A percentile compares a stretch with the other conserved stretches of the same genome.
phyloP scores from a whole-genome alignment of 2,329 filamentous ascomycete species.

The Passalora sequoiae region DNA sequence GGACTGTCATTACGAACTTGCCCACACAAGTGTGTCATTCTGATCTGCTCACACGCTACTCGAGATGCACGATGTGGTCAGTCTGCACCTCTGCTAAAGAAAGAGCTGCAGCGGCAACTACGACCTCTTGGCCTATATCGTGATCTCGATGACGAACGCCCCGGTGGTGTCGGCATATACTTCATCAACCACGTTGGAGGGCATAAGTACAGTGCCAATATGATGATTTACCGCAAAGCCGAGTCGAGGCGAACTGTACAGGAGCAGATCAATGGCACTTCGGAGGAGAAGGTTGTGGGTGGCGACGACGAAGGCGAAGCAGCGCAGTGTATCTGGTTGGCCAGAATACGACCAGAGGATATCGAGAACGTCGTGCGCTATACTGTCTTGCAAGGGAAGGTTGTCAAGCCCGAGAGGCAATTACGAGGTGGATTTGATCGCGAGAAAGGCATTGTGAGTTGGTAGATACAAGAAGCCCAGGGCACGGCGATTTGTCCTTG shows the following conservation, averaged over 20 bases:
- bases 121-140: conserved; percentile 78
- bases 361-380: conserved; percentile 88
- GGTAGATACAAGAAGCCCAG: conserved; percentile 50
- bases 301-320: conserved; percentile 48
- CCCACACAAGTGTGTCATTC: conserved; percentile 78
- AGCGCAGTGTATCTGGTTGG: conserved; percentile 88
- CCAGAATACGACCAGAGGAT: conserved; percentile 76
- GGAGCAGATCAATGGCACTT: conserved; percentile 21
- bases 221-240: conserved; percentile 77
- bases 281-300: conserved; percentile 38
- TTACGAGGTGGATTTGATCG: conserved; percentile 88
- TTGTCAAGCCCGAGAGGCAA: conserved; percentile 83
- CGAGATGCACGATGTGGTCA: conserved; percentile 92
- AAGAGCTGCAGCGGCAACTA: conserved; percentile 84
- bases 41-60: conserved; percentile 92
- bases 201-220: conserved; percentile 92
- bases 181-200: conserved; percentile 96
- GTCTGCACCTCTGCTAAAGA: conserved; percentile 80
- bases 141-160: conserved; percentile 80
- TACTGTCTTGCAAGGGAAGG: conserved; percentile 87
- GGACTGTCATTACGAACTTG: conserved; percentile 58
- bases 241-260: conserved; percentile 27
- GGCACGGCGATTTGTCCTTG: neutral
- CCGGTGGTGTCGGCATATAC: conserved; percentile 89
- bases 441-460: conserved; percentile 73